These are phyloP conservation scores for Candida maltosa DNA, from an alignment of 805 yeast species.

Conservation along the genomic window DNA sequence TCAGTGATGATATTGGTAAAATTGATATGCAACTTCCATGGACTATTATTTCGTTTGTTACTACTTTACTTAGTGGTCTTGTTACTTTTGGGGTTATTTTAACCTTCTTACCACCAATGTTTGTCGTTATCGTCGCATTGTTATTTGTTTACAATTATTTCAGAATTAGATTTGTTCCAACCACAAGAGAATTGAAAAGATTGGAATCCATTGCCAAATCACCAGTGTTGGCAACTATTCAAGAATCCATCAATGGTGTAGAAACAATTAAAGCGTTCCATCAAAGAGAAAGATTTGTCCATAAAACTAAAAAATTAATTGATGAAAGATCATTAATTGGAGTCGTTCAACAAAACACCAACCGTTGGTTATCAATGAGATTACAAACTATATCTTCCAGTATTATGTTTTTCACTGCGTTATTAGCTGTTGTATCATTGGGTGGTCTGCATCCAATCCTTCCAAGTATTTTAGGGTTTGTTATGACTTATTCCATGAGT, in stretches of 20 bases:
- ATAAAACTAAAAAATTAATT: constrained; percentile 20
- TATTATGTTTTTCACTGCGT: constrained; percentile 26
- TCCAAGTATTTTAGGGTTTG: constrained; percentile 35
- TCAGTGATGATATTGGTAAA: constrained; percentile 32
- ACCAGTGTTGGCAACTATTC: constrained; percentile 33
- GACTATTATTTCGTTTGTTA: constrained; percentile 22
- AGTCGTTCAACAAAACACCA: constrained; percentile 18
- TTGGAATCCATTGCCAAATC: constrained; percentile 26
- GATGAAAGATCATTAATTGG: constrained; percentile 20
- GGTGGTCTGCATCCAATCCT: constrained; percentile 19
- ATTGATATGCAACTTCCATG: constrained; percentile 33
- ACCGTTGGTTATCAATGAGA: constrained; percentile 37
- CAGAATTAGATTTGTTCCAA: constrained; percentile 29
- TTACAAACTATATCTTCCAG: constrained; percentile 33
- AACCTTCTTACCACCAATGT: constrained; percentile 30
- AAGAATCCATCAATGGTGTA: constrained; percentile 34
- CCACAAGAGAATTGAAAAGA: constrained; percentile 33
- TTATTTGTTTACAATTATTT: constrained; percentile 27
- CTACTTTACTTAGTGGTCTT: constrained; percentile 19
- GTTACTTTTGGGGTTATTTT: constrained; percentile 29
- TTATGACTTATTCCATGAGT: constrained; percentile 33
- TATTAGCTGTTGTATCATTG: constrained; percentile 24
- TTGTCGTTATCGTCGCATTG: constrained; percentile 21
- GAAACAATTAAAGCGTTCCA: constrained; percentile 33
- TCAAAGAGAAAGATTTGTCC: constrained; percentile 26